These are phyloP conservation scores for Phialemonium atrogriseum DNA, from an alignment of 2,329 filamentous ascomycete species.

Conservation along the genomic window DNA sequence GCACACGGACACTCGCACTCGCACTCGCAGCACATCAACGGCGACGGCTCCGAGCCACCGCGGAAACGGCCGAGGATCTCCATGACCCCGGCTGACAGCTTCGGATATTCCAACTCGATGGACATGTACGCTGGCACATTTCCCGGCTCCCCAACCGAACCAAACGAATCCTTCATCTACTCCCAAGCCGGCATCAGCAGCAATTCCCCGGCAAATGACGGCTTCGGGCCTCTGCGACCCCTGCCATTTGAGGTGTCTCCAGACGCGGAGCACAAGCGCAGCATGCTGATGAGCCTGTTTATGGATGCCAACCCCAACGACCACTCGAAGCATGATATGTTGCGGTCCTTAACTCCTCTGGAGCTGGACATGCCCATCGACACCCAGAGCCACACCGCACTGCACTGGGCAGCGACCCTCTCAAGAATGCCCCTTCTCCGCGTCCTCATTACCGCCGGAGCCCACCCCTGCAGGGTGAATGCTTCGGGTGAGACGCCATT, in stretches of 20 bases:
- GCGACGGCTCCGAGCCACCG: slow-evolving; percentile 64
- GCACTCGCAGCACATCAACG: slow-evolving; percentile 31
- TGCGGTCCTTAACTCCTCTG: slow-evolving; percentile 64
- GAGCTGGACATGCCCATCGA: slow-evolving; percentile 94
- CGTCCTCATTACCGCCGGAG: slow-evolving; percentile 73
- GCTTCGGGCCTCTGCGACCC: slow-evolving; percentile 54
- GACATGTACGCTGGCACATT: slow-evolving; percentile 40
- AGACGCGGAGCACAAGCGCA: slow-evolving; percentile 71
- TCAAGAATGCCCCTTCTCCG: slow-evolving; percentile 77
- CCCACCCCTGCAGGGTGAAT: slow-evolving; percentile 83
- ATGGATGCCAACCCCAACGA: slow-evolving; percentile 65
- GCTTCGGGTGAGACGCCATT: slow-evolving; percentile 83
- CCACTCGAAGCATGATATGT: slow-evolving; percentile 61
- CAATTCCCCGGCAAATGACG: slow-evolving; percentile 37
- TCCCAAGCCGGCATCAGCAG: slow-evolving; percentile 38
- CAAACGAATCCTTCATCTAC: slow-evolving; percentile 72
- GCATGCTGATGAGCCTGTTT: slow-evolving; percentile 74
- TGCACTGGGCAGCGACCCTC: slow-evolving; percentile 94
- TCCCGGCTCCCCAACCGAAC: slow-evolving; percentile 69
- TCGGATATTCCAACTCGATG: slow-evolving; percentile 41
- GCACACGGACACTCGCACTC: no score
- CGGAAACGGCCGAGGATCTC: slow-evolving; percentile 64
- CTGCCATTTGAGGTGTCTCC: slow-evolving; percentile 52
- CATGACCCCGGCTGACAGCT: slow-evolving; percentile 48
- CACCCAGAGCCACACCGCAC: slow-evolving; percentile 75